Base-by-base conservation (phyloP, 2,329 filamentous ascomycete genomes). In the Periglandula ipomoeae region DNA sequence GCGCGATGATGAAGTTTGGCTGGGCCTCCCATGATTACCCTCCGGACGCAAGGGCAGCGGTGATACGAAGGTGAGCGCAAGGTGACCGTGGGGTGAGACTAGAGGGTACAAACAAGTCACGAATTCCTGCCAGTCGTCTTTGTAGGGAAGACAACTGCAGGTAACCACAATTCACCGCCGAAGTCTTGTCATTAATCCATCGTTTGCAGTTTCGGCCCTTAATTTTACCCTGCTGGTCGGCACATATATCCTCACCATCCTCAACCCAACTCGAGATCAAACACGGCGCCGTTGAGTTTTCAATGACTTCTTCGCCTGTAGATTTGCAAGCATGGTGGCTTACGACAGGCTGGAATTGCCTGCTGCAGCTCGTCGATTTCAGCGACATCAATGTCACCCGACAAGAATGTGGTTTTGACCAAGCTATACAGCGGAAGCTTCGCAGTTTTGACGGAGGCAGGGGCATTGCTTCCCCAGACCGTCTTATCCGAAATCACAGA, bases 251-350 rank as follows among this genome's bases (percentile, higher is more conserved):
- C 30, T 32, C 30, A 32, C 30, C 30, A 32, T 32, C 30, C 27
- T n/a, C n/a, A n/a, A 38, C 17, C 4, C 17, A 38, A 2, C 35
- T n/a, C 5, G 15, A 38, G 35, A 38, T 20, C 19, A 10, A 20
- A 17, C 13, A 22, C 15, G 11, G 4, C 3, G 20, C 19, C 13
- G 10, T 15, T 27, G 17, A 27, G 40, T 6, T 30, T 13, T 24
- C 23, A 13, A 69, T 69, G 66, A 59, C 60, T 23, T 56, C 58
- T 20, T 23, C 43, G 4, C 32, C 46, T 10, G 24, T 60, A 15
- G 61, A 66, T 41, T 56, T 67, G 15, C 59, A 66, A 50, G 47
- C 56, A 26, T 67, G 64, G 60, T 69, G 66, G 66, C 57, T 65
- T 27, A 53, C 48, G 5, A 46, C 41, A 20, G 63, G 61, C 7